Evolutionary conservation across 2,329 filamentous ascomycete species (phyloP), one percentile per base, ranked within the genome.

Genomic region (Colletotrichum navitas): DNA sequence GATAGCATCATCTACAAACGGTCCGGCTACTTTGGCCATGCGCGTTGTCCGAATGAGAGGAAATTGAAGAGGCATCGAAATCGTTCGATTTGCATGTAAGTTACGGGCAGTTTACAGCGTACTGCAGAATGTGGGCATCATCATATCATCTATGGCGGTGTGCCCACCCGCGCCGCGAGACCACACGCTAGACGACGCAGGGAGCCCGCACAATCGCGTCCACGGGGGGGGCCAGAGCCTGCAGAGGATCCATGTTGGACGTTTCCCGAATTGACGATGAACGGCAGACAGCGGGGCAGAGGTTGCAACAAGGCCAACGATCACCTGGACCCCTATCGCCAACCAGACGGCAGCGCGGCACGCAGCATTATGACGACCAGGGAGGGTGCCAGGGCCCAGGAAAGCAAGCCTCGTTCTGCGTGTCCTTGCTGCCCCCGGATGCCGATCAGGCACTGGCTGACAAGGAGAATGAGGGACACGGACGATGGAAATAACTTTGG

Each of bases 321-420:
- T 18, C 45, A 39, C 34, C 45, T 39, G 45, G 59, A 62, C 60
- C 60, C 60, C 47, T 62, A 63, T 68, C 39, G 26, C 34, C 29
- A 47, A 47, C 56, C 36, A 43, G 39, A 52, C 60, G 45, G 16
- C 45, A 62, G 32, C 49, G 64, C 63, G 8, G 34, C 34, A 58
- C 24, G 6, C 36, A 34, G 12, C 54, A 47, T 39, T 32, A 39
- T 18, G 55, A 41, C 32, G 55, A 51, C 68, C 58, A 29, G 68
- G 68, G 45, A 51, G 32, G 45, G 51, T 68, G 58, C 26, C 43
- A 45, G 68, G 68, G 55, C 29, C 68, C 68, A 58, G 51, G 68
- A 24, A 63, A 32, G 68, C 63, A 71, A 68, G 68, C 68, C 68
- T 71, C 64, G 68, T 71, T 71, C 68, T 68, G 66, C 65, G 65